Evolutionary conservation across 352 stramenopile species (phyloP).

Genomic region (Phytophthora podocarpi): DNA sequence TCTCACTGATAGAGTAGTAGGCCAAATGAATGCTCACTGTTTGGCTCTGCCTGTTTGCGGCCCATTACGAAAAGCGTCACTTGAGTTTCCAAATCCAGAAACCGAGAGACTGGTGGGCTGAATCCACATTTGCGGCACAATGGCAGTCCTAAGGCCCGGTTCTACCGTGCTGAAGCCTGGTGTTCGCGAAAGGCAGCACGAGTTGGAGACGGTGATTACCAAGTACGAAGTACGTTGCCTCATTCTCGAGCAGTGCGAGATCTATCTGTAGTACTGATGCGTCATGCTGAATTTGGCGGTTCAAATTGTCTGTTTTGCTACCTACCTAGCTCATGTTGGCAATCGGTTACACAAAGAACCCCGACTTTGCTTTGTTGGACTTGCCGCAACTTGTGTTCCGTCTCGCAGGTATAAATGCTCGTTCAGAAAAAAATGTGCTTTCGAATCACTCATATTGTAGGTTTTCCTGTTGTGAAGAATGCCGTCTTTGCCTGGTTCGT

Average conservation of each 20-base stretch:
- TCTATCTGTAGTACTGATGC: too few relatives aligned
- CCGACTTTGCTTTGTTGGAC: conserved; percentile 56
- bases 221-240: conserved; percentile 47
- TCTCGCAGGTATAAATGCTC: conserved; percentile 35
- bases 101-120: not conserved
- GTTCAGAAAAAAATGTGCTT: too few relatives aligned
- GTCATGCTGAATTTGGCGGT: too few relatives aligned
- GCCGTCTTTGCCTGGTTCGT: conserved; percentile 31
- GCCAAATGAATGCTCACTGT: conserved; percentile 28
- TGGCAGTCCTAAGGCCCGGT: conserved; percentile 10
- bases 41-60: too few relatives aligned
- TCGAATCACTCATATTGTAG: too few relatives aligned
- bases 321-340: conserved; percentile 42
- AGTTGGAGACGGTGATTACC: conserved; percentile 39
- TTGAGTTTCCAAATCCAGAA: not conserved
- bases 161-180: conserved; percentile 30
- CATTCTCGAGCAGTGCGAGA: too few relatives aligned
- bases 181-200: conserved; percentile 29
- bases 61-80: not conserved
- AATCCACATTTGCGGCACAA: too few relatives aligned
- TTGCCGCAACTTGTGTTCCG: conserved; percentile 40
- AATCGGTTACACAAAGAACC: conserved; percentile 36
- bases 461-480: conserved; percentile 13
- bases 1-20: conserved; percentile 39
- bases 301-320: not conserved